Percentiles rank a stretch among this genome's conserved stretches.
Evolutionary conservation across 139 green algal species (phyloP).

Genomic region (Chlorella vulgaris): DNA sequence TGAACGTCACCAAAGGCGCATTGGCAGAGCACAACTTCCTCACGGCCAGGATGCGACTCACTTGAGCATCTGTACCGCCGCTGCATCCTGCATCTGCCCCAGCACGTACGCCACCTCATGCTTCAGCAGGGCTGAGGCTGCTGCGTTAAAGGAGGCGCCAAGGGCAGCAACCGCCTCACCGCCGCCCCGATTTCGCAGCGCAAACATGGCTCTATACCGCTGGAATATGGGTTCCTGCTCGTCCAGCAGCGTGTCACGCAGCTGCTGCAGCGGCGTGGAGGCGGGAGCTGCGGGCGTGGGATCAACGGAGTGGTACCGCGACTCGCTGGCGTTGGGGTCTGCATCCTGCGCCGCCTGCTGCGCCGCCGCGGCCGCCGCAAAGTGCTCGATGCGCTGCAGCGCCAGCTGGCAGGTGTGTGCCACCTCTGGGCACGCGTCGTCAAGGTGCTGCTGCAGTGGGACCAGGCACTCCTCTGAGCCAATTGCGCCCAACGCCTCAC

Average conservation of each 20-base stretch:
- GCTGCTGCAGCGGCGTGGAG: conserved; percentile 59
- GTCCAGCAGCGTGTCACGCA: conserved; percentile 73
- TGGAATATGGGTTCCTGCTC: conserved; percentile 83
- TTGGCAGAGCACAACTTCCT: no score
- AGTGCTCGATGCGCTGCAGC: conserved; percentile 83
- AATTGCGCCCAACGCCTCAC: conserved; percentile 90
- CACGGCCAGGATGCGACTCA: background rate
- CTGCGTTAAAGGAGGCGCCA: conserved; percentile 54
- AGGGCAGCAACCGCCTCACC: conserved; percentile 78
- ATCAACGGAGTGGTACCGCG: conserved; percentile 90
- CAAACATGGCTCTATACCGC: conserved; percentile 95
- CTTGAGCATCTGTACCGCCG: conserved; percentile 57
- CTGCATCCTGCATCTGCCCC: conserved; percentile 92
- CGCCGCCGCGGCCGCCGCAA: conserved; percentile 30
- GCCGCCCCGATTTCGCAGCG: conserved; percentile 90
- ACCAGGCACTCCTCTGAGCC: conserved; percentile 68
- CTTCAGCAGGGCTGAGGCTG: conserved; percentile 82
- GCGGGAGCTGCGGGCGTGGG: conserved; percentile 83
- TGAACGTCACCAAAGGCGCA: no score
- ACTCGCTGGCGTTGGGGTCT: conserved; percentile 40
- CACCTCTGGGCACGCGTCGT: conserved; percentile 65
- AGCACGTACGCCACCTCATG: conserved; percentile 98
- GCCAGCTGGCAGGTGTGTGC: conserved; percentile 97
- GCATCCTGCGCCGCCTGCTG: background rate
- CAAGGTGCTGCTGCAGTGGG: conserved; percentile 60